phyloP scores from a whole-genome alignment of 345 rosid genomes.

The Erysimum cheiranthoides region DNA sequence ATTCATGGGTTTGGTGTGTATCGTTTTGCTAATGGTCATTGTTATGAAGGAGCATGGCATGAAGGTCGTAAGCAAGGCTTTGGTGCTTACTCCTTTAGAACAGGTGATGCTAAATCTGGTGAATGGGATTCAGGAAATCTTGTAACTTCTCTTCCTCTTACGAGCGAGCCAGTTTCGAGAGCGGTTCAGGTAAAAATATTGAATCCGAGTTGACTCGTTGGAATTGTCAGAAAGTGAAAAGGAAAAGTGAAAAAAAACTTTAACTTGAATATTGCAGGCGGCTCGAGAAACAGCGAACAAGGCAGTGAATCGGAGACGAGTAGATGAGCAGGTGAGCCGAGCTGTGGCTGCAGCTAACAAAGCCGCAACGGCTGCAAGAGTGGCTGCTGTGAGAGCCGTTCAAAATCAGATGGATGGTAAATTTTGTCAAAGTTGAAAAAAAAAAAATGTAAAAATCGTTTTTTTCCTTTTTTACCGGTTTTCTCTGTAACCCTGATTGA shows the following conservation, averaged over 20 bases:
- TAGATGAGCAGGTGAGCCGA: constrained; percentile 81
- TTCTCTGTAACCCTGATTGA: constrained; percentile 45
- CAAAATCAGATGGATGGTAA: constrained; percentile 89
- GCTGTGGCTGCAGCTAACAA: constrained; percentile 75
- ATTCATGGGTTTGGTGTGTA: constrained; percentile 93
- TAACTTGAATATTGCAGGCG: constrained; percentile 50
- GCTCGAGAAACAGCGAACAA: constrained; percentile 79
- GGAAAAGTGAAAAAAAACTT: neutral
- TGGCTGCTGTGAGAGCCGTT: constrained; percentile 93
- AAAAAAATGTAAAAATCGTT: constrained; percentile 33
- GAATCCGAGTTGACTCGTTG: neutral
- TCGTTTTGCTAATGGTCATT: constrained; percentile 87
- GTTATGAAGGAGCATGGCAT: constrained; percentile 98
- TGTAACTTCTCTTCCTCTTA: constrained; percentile 52
- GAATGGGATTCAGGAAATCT: constrained; percentile 87
- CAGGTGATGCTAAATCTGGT: constrained; percentile 69
- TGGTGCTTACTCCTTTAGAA: constrained; percentile 85
- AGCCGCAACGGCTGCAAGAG: constrained; percentile 96
- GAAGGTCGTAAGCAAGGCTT: constrained; percentile 94
- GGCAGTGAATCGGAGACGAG: constrained; percentile 61
- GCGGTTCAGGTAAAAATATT: constrained; percentile 65
- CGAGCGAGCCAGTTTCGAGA: constrained; percentile 60
- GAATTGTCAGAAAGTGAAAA: neutral
- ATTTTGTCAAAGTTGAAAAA: constrained; percentile 67
- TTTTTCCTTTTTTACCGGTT: neutral